phyloP scores from a whole-genome alignment of 768 basidiomycete species.

The Mycena filopes region DNA sequence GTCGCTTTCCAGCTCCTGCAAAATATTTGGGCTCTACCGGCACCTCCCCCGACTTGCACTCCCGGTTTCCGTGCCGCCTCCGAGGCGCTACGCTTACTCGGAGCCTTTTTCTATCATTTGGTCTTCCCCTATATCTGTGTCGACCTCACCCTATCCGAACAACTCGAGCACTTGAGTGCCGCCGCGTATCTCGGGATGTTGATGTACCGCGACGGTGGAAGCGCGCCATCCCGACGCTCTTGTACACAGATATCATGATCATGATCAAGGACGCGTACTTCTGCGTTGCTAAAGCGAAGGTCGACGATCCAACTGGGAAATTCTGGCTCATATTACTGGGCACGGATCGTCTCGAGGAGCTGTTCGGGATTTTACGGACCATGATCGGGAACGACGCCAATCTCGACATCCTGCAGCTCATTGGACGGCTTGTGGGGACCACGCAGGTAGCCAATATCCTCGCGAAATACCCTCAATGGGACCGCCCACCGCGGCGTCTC shows the following conservation, averaged over 20 bases:
- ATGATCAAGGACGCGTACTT: constrained; percentile 53
- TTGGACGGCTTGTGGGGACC: constrained; percentile 40
- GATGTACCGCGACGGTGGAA: constrained; percentile 7
- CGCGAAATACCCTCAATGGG: constrained; percentile 52
- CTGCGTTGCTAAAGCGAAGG: constrained; percentile 50
- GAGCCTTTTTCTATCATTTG: constrained; percentile 38
- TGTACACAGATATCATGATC: constrained; percentile 44
- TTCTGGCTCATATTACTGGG: constrained; percentile 50
- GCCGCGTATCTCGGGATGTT: constrained; percentile 40
- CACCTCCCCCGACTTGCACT: background rate
- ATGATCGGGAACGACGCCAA: constrained; percentile 50
- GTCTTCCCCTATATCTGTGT: constrained; percentile 44
- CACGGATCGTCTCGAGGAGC: constrained; percentile 47
- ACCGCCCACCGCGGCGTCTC: constrained; percentile 45
- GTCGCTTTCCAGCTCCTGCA: constrained; percentile 39
- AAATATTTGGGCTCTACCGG: constrained; percentile 40
- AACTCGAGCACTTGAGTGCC: constrained; percentile 45
- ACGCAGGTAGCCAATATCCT: constrained; percentile 48
- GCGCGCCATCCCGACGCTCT: constrained; percentile 26
- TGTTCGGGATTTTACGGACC: constrained; percentile 49
- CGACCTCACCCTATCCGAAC: constrained; percentile 43
- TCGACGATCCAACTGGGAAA: constrained; percentile 40
- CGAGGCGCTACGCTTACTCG: constrained; percentile 34
- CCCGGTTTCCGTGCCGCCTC: background rate
- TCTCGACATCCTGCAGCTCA: constrained; percentile 40